A percentile compares a stretch with the other conserved stretches of the same genome.
Conservation (phyloP, 2,329 filamentous ascomycete genomes). For the Cryphonectria japonica region DNA sequence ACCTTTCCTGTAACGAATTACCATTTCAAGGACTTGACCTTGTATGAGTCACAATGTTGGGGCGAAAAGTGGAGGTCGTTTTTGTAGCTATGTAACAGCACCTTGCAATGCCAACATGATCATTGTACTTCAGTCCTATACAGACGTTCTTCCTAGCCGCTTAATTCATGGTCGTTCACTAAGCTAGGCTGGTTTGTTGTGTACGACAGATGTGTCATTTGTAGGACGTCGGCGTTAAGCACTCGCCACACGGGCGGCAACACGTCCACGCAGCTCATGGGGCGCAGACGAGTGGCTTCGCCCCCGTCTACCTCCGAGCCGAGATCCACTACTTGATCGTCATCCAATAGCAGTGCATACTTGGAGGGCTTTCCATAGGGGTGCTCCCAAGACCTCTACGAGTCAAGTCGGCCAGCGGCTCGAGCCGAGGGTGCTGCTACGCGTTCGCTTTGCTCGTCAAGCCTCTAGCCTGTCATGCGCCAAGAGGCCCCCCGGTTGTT, state of each 20-base stretch:
- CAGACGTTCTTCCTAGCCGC: neutral
- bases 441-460: neutral
- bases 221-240: conserved; percentile 11
- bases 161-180: neutral
- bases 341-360: neutral
- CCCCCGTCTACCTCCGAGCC: neutral
- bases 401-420: neutral
- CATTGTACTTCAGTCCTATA: neutral
- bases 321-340: neutral
- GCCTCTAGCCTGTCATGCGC: conserved; percentile 7
- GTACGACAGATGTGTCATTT: neutral
- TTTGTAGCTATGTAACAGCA: neutral
- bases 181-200: too few species aligned
- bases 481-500: neutral
- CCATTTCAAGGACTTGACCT: neutral
- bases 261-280: conserved; percentile 4
- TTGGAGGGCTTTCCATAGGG: neutral
- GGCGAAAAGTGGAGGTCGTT: neutral
- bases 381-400: neutral
- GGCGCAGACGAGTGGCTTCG: conserved; percentile 3
- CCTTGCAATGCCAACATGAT: neutral
- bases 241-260: neutral
- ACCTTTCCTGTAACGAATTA: neutral
- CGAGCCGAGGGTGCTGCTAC: neutral
- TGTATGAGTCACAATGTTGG: neutral